Conservation (phyloP, 345 rosid genomes). For the Corymbia maculata region DNA sequence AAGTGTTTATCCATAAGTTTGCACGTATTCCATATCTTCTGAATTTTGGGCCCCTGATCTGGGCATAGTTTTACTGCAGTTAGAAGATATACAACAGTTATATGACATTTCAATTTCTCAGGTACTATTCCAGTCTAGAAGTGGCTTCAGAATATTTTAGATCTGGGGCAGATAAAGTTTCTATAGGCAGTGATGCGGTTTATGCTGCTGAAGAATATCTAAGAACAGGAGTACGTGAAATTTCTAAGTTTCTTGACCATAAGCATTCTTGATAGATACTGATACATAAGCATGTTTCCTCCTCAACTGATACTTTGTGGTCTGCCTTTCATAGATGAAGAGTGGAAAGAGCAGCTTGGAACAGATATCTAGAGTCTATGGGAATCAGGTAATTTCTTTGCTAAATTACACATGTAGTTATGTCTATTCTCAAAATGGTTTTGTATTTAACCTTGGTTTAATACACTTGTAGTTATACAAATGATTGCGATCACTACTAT, state of each 20-base stretch:
- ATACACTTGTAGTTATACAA: background rate
- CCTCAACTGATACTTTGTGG: background rate
- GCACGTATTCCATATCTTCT: background rate
- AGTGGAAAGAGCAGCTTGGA: conserved; percentile 88
- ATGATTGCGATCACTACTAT: background rate
- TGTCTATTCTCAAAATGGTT: background rate
- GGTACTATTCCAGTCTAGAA: conserved; percentile 94
- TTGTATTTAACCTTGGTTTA: background rate
- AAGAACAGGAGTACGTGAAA: conserved; percentile 61
- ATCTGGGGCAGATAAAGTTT: conserved; percentile 95
- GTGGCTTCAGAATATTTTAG: conserved; percentile 97
- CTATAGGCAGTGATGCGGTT: conserved; percentile 97
- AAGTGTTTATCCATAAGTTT: background rate
- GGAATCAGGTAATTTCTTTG: conserved; percentile 67
- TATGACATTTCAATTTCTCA: conserved; percentile 5
- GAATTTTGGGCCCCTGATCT: background rate
- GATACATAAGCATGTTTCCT: background rate
- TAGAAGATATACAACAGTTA: background rate
- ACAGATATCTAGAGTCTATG: conserved; percentile 89
- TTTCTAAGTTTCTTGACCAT: background rate
- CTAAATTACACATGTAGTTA: background rate
- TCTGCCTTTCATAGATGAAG: conserved; percentile 43
- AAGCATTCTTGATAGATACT: background rate
- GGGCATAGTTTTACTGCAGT: background rate
- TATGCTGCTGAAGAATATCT: conserved; percentile 83